Conservation (phyloP, 2,329 filamentous ascomycete genomes). For the Microsporum audouinii region DNA sequence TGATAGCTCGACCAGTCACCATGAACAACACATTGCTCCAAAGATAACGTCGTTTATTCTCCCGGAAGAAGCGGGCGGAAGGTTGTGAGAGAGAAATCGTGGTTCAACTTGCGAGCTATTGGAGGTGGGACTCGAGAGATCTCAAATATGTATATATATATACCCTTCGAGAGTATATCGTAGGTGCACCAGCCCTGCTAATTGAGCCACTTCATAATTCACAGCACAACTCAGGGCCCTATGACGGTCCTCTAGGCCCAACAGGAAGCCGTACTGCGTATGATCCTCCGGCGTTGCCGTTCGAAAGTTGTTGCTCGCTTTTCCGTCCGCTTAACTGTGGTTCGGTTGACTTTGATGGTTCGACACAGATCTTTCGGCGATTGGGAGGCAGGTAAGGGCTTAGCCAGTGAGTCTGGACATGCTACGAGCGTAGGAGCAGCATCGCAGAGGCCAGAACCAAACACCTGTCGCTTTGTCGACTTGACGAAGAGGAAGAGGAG, state of each 20-base stretch:
- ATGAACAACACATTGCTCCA: conserved; percentile 27
- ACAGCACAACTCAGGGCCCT: neutral
- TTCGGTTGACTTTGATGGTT: neutral
- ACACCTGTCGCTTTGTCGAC: neutral
- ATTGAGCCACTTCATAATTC: neutral
- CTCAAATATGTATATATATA: neutral
- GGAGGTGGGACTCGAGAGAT: neutral
- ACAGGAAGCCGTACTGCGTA: neutral
- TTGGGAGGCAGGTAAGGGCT: neutral
- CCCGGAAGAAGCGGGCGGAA: neutral
- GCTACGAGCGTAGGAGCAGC: neutral
- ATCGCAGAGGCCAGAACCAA: neutral
- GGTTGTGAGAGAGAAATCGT: neutral
- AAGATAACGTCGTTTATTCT: neutral
- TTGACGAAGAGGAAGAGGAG: neutral
- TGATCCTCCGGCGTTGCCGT: neutral
- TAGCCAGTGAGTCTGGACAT: neutral
- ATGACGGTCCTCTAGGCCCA: neutral
- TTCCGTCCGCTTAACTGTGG: neutral
- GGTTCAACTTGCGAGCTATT: neutral
- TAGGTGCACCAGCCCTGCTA: neutral
- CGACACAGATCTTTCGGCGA: neutral
- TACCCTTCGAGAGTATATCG: neutral
- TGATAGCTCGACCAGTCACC: conserved; percentile 31
- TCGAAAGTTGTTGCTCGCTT: neutral